These are phyloP conservation scores for Sanghuangporus baumii DNA, from an alignment of 1,284 basidiomycete genomes.

Conservation along the genomic window DNA sequence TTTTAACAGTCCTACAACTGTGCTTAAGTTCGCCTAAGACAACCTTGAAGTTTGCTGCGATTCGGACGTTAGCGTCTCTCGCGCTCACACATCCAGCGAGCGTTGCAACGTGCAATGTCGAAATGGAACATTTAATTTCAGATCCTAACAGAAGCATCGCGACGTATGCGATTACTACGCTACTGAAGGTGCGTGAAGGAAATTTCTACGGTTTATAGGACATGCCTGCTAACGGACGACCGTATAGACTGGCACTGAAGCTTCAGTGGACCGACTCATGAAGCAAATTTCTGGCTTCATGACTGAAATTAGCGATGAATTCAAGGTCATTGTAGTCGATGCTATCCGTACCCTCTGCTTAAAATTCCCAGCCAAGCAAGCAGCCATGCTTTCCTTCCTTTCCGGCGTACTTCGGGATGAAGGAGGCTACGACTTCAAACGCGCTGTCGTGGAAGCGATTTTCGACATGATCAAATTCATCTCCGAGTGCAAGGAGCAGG, in stretches of 20 bases:
- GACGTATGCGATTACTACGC: slow-evolving; percentile 97
- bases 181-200: slow-evolving; percentile 72
- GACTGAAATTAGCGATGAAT: slow-evolving; percentile 99
- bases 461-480: slow-evolving; percentile 99
- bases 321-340: slow-evolving; percentile 99
- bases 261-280: slow-evolving; percentile 97
- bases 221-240: slow-evolving; percentile 16
- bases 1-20: slow-evolving; percentile 71
- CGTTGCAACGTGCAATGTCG: slow-evolving; percentile 93
- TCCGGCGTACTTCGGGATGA: slow-evolving; percentile 94
- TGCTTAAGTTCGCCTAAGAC: slow-evolving; percentile 93
- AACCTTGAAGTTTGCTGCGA: slow-evolving; percentile 95
- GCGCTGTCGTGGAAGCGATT: slow-evolving; percentile 97
- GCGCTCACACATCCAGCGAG: slow-evolving; percentile 80
- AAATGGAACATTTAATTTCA: slow-evolving; percentile 96
- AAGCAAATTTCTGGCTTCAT: slow-evolving; percentile 99
- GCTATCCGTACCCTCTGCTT: slow-evolving; percentile 97
- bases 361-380: slow-evolving; percentile 98
- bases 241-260: slow-evolving; percentile 90
- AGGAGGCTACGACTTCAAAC: slow-evolving; percentile 99
- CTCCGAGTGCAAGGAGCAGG: slow-evolving; percentile 91
- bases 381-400: slow-evolving; percentile 91
- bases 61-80: slow-evolving; percentile 88
- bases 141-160: slow-evolving; percentile 96
- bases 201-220: not conserved